Evolutionary conservation across 352 stramenopile genomes (phyloP).

Genomic region (Pythium sp.): DNA sequence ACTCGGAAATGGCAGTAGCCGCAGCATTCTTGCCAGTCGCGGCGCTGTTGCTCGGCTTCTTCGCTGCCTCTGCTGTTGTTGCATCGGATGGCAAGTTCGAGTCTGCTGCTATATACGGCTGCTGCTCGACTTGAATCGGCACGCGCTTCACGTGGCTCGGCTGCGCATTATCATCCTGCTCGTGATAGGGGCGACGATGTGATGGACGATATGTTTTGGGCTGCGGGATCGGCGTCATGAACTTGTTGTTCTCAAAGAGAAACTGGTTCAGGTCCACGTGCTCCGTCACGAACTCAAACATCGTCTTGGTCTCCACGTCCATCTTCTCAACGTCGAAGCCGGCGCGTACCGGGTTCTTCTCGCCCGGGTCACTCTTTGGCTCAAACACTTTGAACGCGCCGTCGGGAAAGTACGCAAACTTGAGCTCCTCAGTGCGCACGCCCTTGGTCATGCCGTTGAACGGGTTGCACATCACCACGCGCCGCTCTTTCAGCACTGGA

Average conservation of each 20-base stretch:
- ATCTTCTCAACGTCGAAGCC: constrained; percentile 68
- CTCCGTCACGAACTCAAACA: constrained; percentile 53
- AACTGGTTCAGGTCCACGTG: constrained; percentile 73
- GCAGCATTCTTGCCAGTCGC: not conserved
- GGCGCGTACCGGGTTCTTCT: constrained; percentile 48
- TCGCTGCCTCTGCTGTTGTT: no score
- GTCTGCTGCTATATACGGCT: not conserved
- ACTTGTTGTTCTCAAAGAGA: constrained; percentile 64
- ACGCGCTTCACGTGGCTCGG: constrained; percentile 8
- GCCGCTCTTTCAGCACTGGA: constrained; percentile 29
- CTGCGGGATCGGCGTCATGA: constrained; percentile 28
- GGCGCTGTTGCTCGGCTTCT: no score
- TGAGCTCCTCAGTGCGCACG: constrained; percentile 59
- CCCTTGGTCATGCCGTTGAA: constrained; percentile 72
- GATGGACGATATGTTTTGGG: not conserved
- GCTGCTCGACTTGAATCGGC: constrained; percentile 9
- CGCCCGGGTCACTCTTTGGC: constrained; percentile 35
- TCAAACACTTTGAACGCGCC: constrained; percentile 69
- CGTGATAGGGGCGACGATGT: not conserved
- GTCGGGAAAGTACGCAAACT: constrained; percentile 72
- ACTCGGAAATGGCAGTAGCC: not conserved
- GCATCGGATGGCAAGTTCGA: not conserved
- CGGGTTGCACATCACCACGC: constrained; percentile 64
- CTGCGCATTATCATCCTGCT: not conserved
- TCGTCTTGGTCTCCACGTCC: constrained; percentile 38